phyloP scores from a whole-genome alignment of 208 protist species.

The Wallacemonas sp. region DNA sequence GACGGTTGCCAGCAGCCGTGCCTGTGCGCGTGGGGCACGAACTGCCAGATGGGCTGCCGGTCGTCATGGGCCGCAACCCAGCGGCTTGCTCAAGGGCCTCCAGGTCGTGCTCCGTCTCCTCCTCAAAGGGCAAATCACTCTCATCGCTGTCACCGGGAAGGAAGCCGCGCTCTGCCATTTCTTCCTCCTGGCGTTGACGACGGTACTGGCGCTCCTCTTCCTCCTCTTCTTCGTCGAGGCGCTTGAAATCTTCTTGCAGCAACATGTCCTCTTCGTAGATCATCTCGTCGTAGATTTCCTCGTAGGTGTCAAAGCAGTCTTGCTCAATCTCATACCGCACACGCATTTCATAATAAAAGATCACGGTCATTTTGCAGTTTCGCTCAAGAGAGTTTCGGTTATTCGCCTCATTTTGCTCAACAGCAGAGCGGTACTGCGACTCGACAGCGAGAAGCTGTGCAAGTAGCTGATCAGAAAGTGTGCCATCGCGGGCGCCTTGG shows the following conservation, averaged over 20 bases:
- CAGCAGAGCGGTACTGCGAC: neutral
- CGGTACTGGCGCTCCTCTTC: slow-evolving; percentile 28
- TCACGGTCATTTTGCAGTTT: neutral
- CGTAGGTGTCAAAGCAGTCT: slow-evolving; percentile 27
- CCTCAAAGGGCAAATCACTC: slow-evolving; percentile 27
- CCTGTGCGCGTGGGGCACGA: neutral
- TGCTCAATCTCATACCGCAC: slow-evolving; percentile 33
- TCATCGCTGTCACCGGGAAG: slow-evolving; percentile 12
- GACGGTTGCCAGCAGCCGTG: slow-evolving; percentile 1
- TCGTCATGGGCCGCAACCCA: neutral
- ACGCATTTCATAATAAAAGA: slow-evolving; percentile 22
- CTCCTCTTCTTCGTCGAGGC: slow-evolving; percentile 40
- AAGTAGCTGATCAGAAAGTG: neutral
- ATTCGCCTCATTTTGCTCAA: slow-evolving; percentile 10
- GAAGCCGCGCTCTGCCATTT: slow-evolving; percentile 21
- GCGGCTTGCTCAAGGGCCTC: neutral
- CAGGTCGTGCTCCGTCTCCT: slow-evolving; percentile 26
- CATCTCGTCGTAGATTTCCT: slow-evolving; percentile 49
- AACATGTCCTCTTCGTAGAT: slow-evolving; percentile 39
- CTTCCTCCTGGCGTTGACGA: slow-evolving; percentile 13
- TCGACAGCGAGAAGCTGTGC: neutral
- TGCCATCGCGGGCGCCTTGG: neutral
- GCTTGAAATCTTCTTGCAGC: slow-evolving; percentile 36
- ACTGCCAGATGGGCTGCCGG: neutral
- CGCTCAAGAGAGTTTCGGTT: neutral